Evolutionary conservation across 169 alveolate genomes (phyloP).

Genomic region (Eimeria falciformis): DNA sequence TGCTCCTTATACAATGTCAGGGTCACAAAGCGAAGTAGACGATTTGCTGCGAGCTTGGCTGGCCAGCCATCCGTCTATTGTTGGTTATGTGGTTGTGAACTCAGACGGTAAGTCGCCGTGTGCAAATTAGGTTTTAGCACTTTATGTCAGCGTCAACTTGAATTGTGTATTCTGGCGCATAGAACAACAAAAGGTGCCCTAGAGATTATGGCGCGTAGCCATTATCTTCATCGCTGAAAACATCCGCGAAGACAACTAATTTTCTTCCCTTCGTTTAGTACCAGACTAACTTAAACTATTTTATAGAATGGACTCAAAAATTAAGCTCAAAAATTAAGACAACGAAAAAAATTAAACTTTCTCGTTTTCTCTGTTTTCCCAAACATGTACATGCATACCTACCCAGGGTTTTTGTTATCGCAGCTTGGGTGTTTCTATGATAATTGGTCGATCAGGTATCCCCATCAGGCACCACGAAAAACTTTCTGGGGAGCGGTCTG

Average conservation of each 20-base stretch:
- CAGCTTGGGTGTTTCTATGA: no score
- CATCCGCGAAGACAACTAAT: no score
- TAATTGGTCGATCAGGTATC: slow-evolving; percentile 76
- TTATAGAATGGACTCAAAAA: not conserved
- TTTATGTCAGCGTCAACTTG: no score
- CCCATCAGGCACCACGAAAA: slow-evolving; percentile 78
- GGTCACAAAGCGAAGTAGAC: slow-evolving; percentile 76
- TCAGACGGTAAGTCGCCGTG: slow-evolving; percentile 74
- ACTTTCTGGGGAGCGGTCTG: slow-evolving; percentile 78
- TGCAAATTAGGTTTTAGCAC: no score
- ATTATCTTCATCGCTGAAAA: no score
- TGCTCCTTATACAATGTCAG: slow-evolving; percentile 55
- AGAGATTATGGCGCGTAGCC: no score
- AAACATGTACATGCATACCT: not conserved
- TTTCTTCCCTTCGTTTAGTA: no score
- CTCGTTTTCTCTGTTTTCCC: not conserved
- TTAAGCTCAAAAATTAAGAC: not conserved
- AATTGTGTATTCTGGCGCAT: no score
- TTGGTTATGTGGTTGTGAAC: slow-evolving; percentile 79
- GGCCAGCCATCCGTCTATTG: slow-evolving; percentile 69
- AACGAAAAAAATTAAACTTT: not conserved
- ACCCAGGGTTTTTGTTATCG: not conserved
- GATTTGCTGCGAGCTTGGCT: slow-evolving; percentile 76
- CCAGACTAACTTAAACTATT: no score
- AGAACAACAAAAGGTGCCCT: no score